phyloP scores from a whole-genome alignment of 805 yeast genomes.

The Kodamaea kaohsiungensis region DNA sequence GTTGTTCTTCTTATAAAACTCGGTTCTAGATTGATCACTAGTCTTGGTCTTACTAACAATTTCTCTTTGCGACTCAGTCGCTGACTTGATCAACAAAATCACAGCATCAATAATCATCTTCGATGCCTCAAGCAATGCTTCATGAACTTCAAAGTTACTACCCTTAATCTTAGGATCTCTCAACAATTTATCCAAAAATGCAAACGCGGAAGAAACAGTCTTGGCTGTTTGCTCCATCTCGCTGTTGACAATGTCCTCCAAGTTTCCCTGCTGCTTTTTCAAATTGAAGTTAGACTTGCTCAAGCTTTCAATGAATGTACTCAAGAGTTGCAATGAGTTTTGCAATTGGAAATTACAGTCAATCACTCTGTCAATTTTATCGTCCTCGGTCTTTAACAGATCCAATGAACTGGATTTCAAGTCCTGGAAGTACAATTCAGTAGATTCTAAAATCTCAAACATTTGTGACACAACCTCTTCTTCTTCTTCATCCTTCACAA shows the following conservation, averaged over 20 bases:
- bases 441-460: slow-evolving; percentile 52
- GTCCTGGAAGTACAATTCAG: slow-evolving; percentile 62
- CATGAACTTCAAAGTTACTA: slow-evolving; percentile 68
- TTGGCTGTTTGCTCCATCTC: slow-evolving; percentile 75
- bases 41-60: slow-evolving; percentile 75
- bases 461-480: slow-evolving; percentile 44
- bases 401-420: slow-evolving; percentile 54
- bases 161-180: slow-evolving; percentile 53
- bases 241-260: slow-evolving; percentile 68
- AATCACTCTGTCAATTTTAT: slow-evolving; percentile 74
- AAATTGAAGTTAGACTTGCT: slow-evolving; percentile 26
- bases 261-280: slow-evolving; percentile 34
- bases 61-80: slow-evolving; percentile 79
- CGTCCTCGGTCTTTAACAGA: slow-evolving; percentile 56
- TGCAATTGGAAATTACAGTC: slow-evolving; percentile 75
- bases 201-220: slow-evolving; percentile 66
- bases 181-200: slow-evolving; percentile 55
- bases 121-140: slow-evolving; percentile 75
- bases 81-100: slow-evolving; percentile 66
- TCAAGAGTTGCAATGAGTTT: slow-evolving; percentile 61
- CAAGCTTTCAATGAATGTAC: slow-evolving; percentile 56
- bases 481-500: slow-evolving; percentile 57
- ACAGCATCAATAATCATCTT: slow-evolving; percentile 79
- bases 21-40: slow-evolving; percentile 55
- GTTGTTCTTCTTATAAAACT: slow-evolving; percentile 82